Base-by-base conservation (phyloP, 805 yeast species). In the Candida ascalaphidarum region DNA sequence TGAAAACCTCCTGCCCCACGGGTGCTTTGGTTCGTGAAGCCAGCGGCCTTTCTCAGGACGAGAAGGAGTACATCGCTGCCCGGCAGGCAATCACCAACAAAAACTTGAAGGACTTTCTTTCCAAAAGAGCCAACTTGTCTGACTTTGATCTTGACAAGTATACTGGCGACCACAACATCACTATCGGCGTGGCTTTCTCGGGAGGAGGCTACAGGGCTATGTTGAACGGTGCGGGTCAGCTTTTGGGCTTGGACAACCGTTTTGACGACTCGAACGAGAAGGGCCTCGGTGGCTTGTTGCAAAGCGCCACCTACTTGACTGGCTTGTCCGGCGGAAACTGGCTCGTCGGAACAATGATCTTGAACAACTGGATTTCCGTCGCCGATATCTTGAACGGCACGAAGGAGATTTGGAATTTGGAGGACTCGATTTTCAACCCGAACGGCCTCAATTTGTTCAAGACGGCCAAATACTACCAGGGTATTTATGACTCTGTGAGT, bases 341-440 rank as follows among this genome's bases (percentile, higher is more conserved):
- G 44, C 22, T 40, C 14, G 29, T 40, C 4, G 44, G 42, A 22
- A 28, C 14, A 19, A 19, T 11, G n/a, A 18, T n/a, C 14, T 18
- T 14, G 16, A 20, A 20, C 31, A 44, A 60, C 36, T 62, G 55
- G 51, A 41, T 50, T 5, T 43, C 59, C 1, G 58, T 59, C 8
- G 51, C 32, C 5, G 54, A 55, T 21, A 47, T 60, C 13, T 8
- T 56, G 11, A 30, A 38, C 11, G 47, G 44, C 5, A 32, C 42
- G 7, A 31, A 37, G 10, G 45, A 46, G 14, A 65, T 81, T 31
- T 84, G 95, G 95, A 73, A 83, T 40, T 61, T 84, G 29, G 63
- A 64, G 9, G 59, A 75, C 39, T 64, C 77, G 4, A 74, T 84
- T 23, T 50, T 76, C 40, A 61, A 67, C 34, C 77, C 81, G 10